Evolutionary conservation across 2,329 filamentous ascomycete species (phyloP).

Genomic region (Neofusicoccum ribis): DNA sequence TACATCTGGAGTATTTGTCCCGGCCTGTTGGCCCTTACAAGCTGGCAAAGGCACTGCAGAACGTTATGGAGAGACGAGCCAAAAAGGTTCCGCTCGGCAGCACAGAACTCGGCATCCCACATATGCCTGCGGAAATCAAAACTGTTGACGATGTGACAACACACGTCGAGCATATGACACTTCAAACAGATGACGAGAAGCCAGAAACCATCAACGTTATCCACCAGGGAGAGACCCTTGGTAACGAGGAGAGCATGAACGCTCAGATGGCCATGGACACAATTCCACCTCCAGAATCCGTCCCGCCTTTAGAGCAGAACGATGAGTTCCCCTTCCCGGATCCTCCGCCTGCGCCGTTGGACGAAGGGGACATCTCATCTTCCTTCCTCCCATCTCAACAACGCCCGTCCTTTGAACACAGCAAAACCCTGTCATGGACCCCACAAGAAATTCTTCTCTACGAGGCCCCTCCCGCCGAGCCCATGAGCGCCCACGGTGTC

Average conservation of each 20-base stretch:
- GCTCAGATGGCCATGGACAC: conserved; percentile 25
- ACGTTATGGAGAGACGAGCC: conserved; percentile 28
- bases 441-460: neutral
- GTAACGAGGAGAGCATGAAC: conserved; percentile 25
- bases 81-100: conserved; percentile 2
- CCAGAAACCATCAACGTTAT: conserved; percentile 22
- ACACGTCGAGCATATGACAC: conserved; percentile 21
- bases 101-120: neutral
- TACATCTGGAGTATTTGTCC: conserved; percentile 36
- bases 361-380: neutral
- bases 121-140: neutral
- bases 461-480: conserved; percentile 6
- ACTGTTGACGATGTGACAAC: conserved; percentile 1
- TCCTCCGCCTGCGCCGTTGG: neutral
- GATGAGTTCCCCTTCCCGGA: conserved; percentile 23
- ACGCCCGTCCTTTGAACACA: conserved; percentile 1
- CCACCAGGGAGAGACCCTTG: conserved; percentile 21
- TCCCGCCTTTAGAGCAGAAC: conserved; percentile 1
- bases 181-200: conserved; percentile 10
- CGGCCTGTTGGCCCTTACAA: conserved; percentile 44
- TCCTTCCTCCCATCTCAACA: neutral
- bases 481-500: conserved; percentile 6
- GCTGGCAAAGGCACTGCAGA: conserved; percentile 36
- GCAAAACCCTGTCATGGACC: conserved; percentile 16
- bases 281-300: neutral